Percentiles rank a stretch among this genome's conserved stretches.
Evolutionary conservation across 108 stramenopile species (phyloP).

Genomic region (Fragilariopsis cylindrus): DNA sequence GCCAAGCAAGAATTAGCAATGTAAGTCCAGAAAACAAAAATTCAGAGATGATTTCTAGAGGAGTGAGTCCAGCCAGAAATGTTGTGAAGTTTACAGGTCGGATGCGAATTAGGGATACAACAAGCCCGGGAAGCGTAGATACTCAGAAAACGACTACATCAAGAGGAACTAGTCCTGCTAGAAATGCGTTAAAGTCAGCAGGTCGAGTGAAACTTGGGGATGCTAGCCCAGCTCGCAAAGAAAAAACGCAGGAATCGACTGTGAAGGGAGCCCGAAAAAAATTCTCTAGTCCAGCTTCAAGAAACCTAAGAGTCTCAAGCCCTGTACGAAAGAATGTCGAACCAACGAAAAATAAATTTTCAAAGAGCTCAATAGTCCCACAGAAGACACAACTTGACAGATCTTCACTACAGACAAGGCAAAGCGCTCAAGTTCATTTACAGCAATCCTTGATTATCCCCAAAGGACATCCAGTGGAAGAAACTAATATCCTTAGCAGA

Average conservation of each 20-base stretch:
- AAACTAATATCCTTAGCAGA: background rate
- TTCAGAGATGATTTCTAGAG: background rate
- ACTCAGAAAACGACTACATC: background rate
- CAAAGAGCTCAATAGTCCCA: background rate
- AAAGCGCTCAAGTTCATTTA: no score
- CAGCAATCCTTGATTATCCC: no score
- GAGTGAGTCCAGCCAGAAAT: no score
- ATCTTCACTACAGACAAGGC: no score
- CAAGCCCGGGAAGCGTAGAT: background rate
- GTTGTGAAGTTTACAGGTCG: no score
- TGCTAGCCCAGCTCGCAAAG: background rate
- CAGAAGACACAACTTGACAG: background rate
- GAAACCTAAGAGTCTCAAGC: background rate
- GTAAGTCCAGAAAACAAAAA: background rate
- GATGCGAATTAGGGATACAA: background rate
- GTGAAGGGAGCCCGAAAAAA: no score
- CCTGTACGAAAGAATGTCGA: background rate
- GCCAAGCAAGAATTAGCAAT: background rate
- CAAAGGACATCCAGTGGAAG: no score
- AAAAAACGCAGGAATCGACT: background rate
- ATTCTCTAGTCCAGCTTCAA: background rate
- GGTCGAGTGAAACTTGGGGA: no score
- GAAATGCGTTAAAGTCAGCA: no score
- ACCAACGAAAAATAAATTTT: background rate
- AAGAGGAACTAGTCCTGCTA: background rate